phyloP scores from a whole-genome alignment of 495 filamentous ascomycete species.

The Umbilicaria muhlenbergii region DNA sequence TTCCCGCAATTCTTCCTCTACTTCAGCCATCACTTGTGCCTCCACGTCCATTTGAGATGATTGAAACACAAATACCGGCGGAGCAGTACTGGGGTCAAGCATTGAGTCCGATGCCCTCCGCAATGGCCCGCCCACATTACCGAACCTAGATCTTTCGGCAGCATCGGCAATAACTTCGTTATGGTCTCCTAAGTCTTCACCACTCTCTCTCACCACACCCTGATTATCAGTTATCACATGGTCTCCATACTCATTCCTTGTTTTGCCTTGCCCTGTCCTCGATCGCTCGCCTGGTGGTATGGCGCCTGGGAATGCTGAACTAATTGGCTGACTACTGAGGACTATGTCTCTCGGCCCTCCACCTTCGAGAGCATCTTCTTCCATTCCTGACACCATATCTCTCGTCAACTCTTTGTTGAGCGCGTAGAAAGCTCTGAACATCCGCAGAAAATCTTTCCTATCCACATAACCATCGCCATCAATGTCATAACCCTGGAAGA shows the following conservation, averaged over 20 bases:
- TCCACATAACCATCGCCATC: slow-evolving; percentile 79
- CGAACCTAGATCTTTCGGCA: slow-evolving; percentile 28
- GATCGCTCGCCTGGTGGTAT: slow-evolving; percentile 44
- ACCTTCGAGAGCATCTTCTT: slow-evolving; percentile 63
- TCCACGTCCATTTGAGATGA: no score
- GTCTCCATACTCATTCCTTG: slow-evolving; percentile 39
- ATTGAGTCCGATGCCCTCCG: no score
- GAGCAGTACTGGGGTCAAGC: no score
- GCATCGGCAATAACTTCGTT: slow-evolving; percentile 32
- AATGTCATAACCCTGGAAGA: slow-evolving; percentile 85
- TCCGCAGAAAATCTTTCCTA: slow-evolving; percentile 75
- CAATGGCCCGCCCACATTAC: slow-evolving; percentile 9
- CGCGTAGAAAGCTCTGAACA: slow-evolving; percentile 82
- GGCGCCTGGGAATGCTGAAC: slow-evolving; percentile 50
- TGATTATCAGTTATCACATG: slow-evolving; percentile 40
- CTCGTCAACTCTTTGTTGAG: slow-evolving; percentile 71
- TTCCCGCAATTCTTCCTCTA: no score
- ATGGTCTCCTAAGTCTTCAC: slow-evolving; percentile 31
- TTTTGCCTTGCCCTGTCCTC: slow-evolving; percentile 49
- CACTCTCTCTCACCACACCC: slow-evolving; percentile 29
- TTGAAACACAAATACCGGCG: no score
- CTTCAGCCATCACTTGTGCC: no score
- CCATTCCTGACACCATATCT: slow-evolving; percentile 67
- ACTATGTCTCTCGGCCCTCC: slow-evolving; percentile 58
- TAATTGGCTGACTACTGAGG: slow-evolving; percentile 61